Evolutionary conservation across 768 basidiomycete species (phyloP), one percentile per base, ranked within the genome.

Genomic region (Tricholoma furcatifolium): DNA sequence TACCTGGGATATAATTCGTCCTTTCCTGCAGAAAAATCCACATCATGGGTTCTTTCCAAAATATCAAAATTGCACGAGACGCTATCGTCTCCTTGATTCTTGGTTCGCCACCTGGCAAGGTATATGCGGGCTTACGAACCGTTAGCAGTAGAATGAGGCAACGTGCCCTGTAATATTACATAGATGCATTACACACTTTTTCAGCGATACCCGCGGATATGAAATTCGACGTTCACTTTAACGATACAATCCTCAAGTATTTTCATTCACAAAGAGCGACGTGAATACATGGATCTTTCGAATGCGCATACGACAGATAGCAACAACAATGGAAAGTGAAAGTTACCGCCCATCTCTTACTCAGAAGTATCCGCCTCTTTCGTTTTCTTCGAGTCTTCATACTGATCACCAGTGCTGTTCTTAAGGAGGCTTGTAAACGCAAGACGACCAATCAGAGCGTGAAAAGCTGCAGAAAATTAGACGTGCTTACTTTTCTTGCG

Each of bases 21-120:
- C 39, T 31, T 31, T 18, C 55, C n/a, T 56, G 6, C 62, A 97
- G 95, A 24, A 95, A 97, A 81, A 97, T 99, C 35, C 95, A 98
- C 62, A 98, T 99, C 61, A 86, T 99, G 70, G 97, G 97, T 20
- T 96, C 95, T 14, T 98, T 97, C 75, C 92, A 95, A 75, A 97
- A 97, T 65, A 98, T 99, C 77, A 97, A 96, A 71, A 83, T 98
- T 53, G 97, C 97, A 0, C 82, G 95, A 51, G 96, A 98, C 69
- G 94, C 97, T 6, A 86, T 99, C 56, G 95, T 97, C 23, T 93
- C 92, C 12, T 81, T 97, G 17, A 98, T 98, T 59, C 79, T 98
- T 14, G 95, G 95, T 30, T 95, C 93, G 12, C 95, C 95, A 0
- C 95, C 95, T 45, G 95, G 95, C 47, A 92, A 93, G 66, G 91